phyloP scores from a whole-genome alignment of 257 asterid genomes.

The Solanum infundibuliforme region DNA sequence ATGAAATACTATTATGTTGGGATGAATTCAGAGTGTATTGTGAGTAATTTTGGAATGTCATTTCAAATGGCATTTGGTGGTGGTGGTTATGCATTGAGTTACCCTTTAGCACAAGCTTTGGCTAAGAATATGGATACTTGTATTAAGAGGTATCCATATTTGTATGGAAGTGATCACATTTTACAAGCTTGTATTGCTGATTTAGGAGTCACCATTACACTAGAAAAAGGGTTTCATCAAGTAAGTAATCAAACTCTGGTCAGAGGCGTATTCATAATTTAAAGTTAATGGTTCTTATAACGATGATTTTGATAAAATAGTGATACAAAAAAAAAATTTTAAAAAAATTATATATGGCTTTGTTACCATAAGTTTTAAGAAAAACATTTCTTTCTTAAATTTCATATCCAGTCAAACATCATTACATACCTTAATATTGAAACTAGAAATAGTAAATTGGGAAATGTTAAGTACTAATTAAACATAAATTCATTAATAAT shows the following conservation, averaged over 20 bases:
- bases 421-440: no score
- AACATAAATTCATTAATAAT: no score
- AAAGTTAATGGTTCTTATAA: neutral
- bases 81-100: constrained; percentile 29
- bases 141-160: constrained; percentile 30
- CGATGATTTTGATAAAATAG: no score
- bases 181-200: constrained; percentile 40
- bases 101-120: constrained; percentile 49
- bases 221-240: constrained; percentile 44
- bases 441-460: no score
- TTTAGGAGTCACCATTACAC: constrained; percentile 37
- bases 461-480: no score
- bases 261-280: neutral
- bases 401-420: no score
- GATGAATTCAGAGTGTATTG: constrained; percentile 36
- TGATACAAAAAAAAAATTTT: no score
- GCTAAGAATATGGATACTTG: constrained; percentile 39
- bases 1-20: constrained; percentile 34
- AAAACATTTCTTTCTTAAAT: no score
- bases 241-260: neutral
- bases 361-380: no score
- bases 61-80: constrained; percentile 46
- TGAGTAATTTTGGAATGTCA: constrained; percentile 20
- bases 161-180: constrained; percentile 31
- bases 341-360: no score